phyloP scores from a whole-genome alignment of 331 rosid genomes.

The Acacia pycnantha region DNA sequence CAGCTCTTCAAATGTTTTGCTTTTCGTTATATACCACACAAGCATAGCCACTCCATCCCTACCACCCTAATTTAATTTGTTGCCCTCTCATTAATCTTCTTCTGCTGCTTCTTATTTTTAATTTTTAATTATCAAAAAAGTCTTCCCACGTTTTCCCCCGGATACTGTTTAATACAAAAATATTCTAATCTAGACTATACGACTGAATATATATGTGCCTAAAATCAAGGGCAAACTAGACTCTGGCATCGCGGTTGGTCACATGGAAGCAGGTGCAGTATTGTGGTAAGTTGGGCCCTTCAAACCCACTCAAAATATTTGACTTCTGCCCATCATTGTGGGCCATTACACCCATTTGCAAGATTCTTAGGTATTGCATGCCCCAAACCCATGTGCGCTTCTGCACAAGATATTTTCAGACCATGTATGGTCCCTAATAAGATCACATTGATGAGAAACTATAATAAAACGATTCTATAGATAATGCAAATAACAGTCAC shows the following conservation, averaged over 20 bases:
- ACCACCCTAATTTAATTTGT: too few relatives aligned
- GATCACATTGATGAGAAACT: too few relatives aligned
- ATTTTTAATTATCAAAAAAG: too few relatives aligned
- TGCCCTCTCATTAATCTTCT: too few relatives aligned
- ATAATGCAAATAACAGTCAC: too few relatives aligned
- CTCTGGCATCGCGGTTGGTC: not conserved
- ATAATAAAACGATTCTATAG: not conserved
- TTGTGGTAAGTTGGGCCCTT: not conserved
- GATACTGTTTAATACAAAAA: not conserved
- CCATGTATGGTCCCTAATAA: not conserved
- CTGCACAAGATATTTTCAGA: not conserved
- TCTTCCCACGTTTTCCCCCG: not conserved
- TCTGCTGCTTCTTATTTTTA: too few relatives aligned
- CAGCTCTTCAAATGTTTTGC: too few relatives aligned
- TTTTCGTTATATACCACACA: too few relatives aligned
- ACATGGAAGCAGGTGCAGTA: not conserved
- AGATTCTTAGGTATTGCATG: not conserved
- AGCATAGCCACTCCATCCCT: too few relatives aligned
- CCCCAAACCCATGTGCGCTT: not conserved
- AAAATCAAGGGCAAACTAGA: not conserved
- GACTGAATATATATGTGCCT: not conserved
- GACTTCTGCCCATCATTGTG: not conserved
- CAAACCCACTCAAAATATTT: not conserved
- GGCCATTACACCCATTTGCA: conserved; percentile 3
- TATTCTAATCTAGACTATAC: not conserved